Base-by-base conservation (phyloP, 768 basidiomycete species). In the Rhizopogon vesiculosus region DNA sequence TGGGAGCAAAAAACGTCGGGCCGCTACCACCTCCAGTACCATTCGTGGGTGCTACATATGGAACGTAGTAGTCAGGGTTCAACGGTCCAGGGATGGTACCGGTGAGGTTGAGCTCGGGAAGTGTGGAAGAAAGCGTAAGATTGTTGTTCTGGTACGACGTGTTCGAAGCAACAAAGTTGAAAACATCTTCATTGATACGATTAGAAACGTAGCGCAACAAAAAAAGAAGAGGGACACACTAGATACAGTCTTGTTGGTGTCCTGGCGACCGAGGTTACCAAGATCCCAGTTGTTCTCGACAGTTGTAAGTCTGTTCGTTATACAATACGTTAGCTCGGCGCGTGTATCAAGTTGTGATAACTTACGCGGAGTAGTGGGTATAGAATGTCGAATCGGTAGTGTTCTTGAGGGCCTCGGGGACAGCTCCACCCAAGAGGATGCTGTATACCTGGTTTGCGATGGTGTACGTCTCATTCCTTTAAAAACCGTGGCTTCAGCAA, bases 261-360 rank as follows among this genome's bases (percentile, higher is more conserved):
- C 83, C 38, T 73, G 71, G 40, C 84, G 77, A 18, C 84, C 85
- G 22, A 86, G 80, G 10, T 79, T 81, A 39, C 76, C 77, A 33
- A 87, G 79, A 5, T 69, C 69, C 84, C 85, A 86, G 69, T 86
- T 87, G 35, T 76, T 75, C 67, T 85, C 65, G 28, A 84, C 75
- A 19, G 84, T 81, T 12, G 78, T 75, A 49, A 85, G 71, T 31
- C 69, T 69, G 6, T 42, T n/a, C 8, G 28, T 40, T 13, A 25
- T 4, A 25, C 4, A 31, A 16, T 39, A 9, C 9, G 50, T 48
- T 42, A 35, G 33, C 39, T 56, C 9, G 10, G 13, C n/a, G 16
- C 33, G 7, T 3, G 15, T 29, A 42, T 42, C 5, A 31, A 41
- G 9, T 18, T 42, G 33, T 9, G 15, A 0, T 9, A n/a, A 28